Conservation (phyloP, 352 stramenopile genomes). For the Globisporangium paroecandrum region DNA sequence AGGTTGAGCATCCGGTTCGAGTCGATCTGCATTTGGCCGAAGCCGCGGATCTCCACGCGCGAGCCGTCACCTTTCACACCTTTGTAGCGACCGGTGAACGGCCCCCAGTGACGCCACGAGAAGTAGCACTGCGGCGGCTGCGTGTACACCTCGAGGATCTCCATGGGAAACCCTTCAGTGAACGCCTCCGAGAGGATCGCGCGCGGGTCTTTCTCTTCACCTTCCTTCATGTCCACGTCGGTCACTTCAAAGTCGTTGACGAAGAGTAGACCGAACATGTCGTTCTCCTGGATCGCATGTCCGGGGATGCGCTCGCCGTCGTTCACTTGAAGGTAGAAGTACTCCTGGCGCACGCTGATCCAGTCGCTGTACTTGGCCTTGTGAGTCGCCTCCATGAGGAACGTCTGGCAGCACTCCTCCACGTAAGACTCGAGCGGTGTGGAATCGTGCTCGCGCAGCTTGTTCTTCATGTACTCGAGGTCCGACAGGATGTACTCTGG, state of each 20-base stretch:
- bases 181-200: constrained; percentile 62
- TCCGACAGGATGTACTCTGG: constrained; percentile 78
- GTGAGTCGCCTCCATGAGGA: constrained; percentile 79
- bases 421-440: constrained; percentile 68
- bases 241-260: constrained; percentile 35
- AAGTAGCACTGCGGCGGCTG: constrained; percentile 76
- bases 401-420: constrained; percentile 72
- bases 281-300: constrained; percentile 43
- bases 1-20: constrained; percentile 43
- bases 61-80: constrained; percentile 59
- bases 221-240: constrained; percentile 28
- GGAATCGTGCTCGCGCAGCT: constrained; percentile 45
- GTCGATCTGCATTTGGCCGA: constrained; percentile 68
- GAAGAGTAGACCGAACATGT: constrained; percentile 70
- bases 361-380: constrained; percentile 57
- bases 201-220: constrained; percentile 46
- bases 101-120: constrained; percentile 75
- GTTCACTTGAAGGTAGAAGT: constrained; percentile 76
- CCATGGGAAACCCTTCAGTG: constrained; percentile 73
- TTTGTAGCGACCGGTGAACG: constrained; percentile 63
- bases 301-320: constrained; percentile 45
- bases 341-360: constrained; percentile 50
- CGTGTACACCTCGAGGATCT: constrained; percentile 76
- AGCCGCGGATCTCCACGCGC: constrained; percentile 61
- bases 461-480: constrained; percentile 65